A percentile compares a stretch with the other conserved stretches of the same genome.
These are phyloP conservation scores for Naganishia vishniacii DNA, from an alignment of 768 basidiomycete species.

Conservation along the genomic window DNA sequence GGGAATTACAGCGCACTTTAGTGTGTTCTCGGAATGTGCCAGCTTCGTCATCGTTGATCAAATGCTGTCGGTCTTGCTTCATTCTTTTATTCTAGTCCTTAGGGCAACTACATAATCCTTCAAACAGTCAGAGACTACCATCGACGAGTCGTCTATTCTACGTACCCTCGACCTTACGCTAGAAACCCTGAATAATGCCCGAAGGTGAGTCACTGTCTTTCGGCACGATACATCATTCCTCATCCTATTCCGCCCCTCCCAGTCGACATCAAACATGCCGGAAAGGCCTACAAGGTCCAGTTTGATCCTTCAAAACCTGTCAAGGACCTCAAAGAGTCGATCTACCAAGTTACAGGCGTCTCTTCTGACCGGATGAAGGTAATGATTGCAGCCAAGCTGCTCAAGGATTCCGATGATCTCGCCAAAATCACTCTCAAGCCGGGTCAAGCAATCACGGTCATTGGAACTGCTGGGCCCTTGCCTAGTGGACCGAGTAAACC, in stretches of 20 bases:
- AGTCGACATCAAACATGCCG: constrained; percentile 81
- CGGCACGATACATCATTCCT: background rate
- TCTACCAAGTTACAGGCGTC: constrained; percentile 77
- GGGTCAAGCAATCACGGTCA: constrained; percentile 83
- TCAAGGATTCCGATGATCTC: constrained; percentile 90
- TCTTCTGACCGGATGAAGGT: constrained; percentile 89
- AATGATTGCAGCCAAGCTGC: constrained; percentile 84
- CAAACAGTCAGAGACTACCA: too few relatives aligned
- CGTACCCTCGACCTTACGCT: too few relatives aligned
- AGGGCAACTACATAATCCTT: too few relatives aligned
- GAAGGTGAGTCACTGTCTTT: background rate
- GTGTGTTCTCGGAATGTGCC: too few relatives aligned
- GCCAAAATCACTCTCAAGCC: constrained; percentile 75
- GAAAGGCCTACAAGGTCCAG: constrained; percentile 65
- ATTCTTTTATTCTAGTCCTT: too few relatives aligned
- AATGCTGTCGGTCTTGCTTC: too few relatives aligned
- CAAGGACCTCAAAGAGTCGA: constrained; percentile 69
- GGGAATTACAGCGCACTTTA: constrained; percentile 3
- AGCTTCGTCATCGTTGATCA: constrained; percentile 15
- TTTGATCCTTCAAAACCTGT: constrained; percentile 66
- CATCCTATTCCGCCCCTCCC: background rate
- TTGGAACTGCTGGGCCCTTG: constrained; percentile 85
- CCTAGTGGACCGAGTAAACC: constrained; percentile 79
- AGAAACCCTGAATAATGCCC: constrained; percentile 5
- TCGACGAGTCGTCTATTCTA: too few relatives aligned